Percentiles rank a stretch among this genome's conserved stretches.
phyloP scores from a whole-genome alignment of 2,329 filamentous ascomycete species.

The Nigrograna mackinnonii region DNA sequence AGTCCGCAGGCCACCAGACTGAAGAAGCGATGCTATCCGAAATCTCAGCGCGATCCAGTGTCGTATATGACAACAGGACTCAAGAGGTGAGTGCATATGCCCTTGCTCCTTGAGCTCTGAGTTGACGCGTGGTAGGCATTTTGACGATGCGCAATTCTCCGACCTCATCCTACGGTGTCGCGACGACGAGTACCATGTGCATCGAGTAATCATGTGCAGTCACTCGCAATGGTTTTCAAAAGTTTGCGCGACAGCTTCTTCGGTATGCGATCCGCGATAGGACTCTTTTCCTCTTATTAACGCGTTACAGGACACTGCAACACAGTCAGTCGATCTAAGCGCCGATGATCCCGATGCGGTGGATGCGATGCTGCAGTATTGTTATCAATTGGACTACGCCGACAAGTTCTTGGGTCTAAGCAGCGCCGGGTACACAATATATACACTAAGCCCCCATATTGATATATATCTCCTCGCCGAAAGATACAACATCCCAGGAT shows the following conservation, averaged over 20 bases:
- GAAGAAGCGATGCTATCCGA: conserved; percentile 8
- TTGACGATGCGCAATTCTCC: conserved; percentile 20
- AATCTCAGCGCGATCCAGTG: conserved; percentile 1
- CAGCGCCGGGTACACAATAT: conserved; percentile 19
- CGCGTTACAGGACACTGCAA: conserved; percentile 21
- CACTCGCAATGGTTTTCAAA: conserved; percentile 34
- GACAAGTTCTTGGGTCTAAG: conserved; percentile 23
- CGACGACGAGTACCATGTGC: conserved; percentile 31
- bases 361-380: conserved; percentile 37
- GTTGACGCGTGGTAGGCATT: conserved; percentile 6
- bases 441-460: conserved; percentile 27
- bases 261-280: too few relatives aligned
- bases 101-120: too few relatives aligned
- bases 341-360: conserved; percentile 33
- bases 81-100: conserved; percentile 5
- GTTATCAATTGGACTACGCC: conserved; percentile 33
- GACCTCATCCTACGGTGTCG: conserved; percentile 31
- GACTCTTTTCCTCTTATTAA: too few relatives aligned
- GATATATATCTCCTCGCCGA: conserved; percentile 33
- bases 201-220: conserved; percentile 31
- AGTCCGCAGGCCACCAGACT: conserved; percentile 1
- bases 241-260: conserved; percentile 23
- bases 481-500: conserved; percentile 26
- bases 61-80: conserved; percentile 9
- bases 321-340: conserved; percentile 30